A percentile compares a stretch with the other conserved stretches of the same genome.
phyloP scores from a whole-genome alignment of 371 early-diverging fungal species.

The Mucor saturninus region DNA sequence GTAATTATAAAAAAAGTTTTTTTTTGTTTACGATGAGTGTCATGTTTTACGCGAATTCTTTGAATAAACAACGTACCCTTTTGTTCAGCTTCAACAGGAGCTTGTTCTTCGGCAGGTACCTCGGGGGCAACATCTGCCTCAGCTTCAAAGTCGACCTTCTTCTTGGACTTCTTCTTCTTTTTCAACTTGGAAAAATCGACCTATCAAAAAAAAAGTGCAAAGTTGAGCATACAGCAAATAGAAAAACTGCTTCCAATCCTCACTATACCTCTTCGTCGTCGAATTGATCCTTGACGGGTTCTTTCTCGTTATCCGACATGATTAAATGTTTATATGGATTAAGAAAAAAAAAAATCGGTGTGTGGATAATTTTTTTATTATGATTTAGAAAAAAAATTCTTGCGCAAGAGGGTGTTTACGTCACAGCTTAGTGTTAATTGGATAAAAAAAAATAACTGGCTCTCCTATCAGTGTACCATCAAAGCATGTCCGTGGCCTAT shows the following conservation, averaged over 20 bases:
- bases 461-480: background rate
- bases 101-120: background rate
- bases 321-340: background rate
- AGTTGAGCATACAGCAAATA: background rate
- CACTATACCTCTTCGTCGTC: constrained; percentile 51
- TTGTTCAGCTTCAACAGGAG: constrained; percentile 28
- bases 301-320: constrained; percentile 58
- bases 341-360: constrained; percentile 1
- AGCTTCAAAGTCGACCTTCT: constrained; percentile 57
- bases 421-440: background rate
- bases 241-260: background rate
- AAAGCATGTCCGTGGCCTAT: background rate
- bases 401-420: background rate
- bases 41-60: background rate
- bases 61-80: constrained; percentile 22
- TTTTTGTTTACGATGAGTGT: background rate
- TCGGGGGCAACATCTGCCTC: constrained; percentile 28
- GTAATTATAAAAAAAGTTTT: too few species aligned
- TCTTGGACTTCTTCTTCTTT: constrained; percentile 64
- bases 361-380: background rate
- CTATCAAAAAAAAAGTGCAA: constrained; percentile 18
- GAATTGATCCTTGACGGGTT: constrained; percentile 45
- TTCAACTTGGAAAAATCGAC: constrained; percentile 59
- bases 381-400: background rate
- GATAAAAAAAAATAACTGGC: background rate